A percentile compares a stretch with the other conserved stretches of the same genome.
Evolutionary conservation across 106 monocot species (phyloP).

Genomic region (Apostasia shenzhenica): DNA sequence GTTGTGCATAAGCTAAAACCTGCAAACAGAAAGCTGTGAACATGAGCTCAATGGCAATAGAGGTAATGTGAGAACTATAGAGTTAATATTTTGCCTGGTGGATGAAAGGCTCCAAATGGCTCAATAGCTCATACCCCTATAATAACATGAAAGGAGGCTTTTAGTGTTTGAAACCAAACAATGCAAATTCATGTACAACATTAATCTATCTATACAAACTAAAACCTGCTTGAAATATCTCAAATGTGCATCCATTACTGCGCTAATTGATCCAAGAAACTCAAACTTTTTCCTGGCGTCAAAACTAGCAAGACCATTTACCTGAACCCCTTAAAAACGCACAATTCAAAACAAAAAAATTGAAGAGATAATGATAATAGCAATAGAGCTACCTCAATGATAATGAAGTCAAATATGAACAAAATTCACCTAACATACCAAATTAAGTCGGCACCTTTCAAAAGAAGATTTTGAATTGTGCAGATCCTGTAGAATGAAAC

Average conservation of each 20-base stretch:
- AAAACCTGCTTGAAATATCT: constrained; percentile 90
- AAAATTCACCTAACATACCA: constrained; percentile 45
- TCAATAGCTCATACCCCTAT: constrained; percentile 87
- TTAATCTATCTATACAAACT: neutral
- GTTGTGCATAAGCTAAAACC: constrained; percentile 88
- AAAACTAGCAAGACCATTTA: constrained; percentile 70
- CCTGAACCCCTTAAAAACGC: constrained; percentile 68
- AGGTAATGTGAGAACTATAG: neutral
- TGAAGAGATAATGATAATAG: neutral
- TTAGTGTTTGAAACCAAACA: constrained; percentile 8
- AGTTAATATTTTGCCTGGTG: constrained; percentile 53
- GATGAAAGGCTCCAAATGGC: constrained; percentile 89
- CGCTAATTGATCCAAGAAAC: constrained; percentile 91
- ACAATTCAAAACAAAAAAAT: constrained; percentile 7
- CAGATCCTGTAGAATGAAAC: constrained; percentile 51
- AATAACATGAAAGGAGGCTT: neutral
- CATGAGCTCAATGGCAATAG: neutral
- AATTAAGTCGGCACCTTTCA: constrained; percentile 91
- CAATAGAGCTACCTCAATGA: neutral
- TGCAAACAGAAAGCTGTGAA: constrained; percentile 6
- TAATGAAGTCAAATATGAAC: neutral
- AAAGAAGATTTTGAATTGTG: constrained; percentile 88
- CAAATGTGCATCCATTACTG: constrained; percentile 99
- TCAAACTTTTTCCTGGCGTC: constrained; percentile 96
- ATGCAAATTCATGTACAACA: constrained; percentile 3